Base-by-base conservation (phyloP, 2,329 filamentous ascomycete genomes). In the Microthyrium microscopicum region DNA sequence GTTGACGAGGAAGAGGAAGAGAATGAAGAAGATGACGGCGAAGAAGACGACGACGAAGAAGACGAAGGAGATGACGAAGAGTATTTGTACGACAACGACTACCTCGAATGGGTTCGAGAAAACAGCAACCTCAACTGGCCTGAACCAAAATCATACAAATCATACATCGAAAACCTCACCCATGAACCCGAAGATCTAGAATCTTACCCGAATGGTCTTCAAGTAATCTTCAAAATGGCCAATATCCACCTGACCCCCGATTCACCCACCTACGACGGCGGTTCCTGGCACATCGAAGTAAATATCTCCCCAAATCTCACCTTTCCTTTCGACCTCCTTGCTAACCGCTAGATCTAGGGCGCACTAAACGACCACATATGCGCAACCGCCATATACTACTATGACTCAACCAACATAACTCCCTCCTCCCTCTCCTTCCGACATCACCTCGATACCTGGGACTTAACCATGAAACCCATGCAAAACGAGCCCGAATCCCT, bases 301-400 rank as follows among this genome's bases (percentile, higher is more conserved):
- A n/a, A n/a, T n/a, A n/a, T n/a, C n/a, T n/a, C n/a, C n/a, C n/a
- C n/a, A n/a, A n/a, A n/a, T n/a, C n/a, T n/a, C n/a, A n/a, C n/a
- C n/a, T n/a, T n/a, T n/a, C n/a, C 55, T 79, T 41, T 61, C 73
- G 68, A 62, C 68, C 72, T 40, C 44, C n/a, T n/a, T n/a, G n/a
- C n/a, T n/a, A n/a, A n/a, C n/a, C n/a, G n/a, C n/a, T n/a, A n/a
- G n/a, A 13, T 36, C 26, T 52, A 53, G 40, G 49, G 50, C 5
- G 37, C 40, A 25, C 40, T 48, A 46, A 77, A 77, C 41, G 73
- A 77, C 48, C 67, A 66, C 40, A 73, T 78, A 22, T 63, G 61
- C 39, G 68, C 70, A 0, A 70, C 68, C 0, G 66, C 70, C 1
- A 53, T 77, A 20, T 72, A 70, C 47, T 71, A 72, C 46, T 72